Evolutionary conservation across 352 stramenopile species (phyloP).

Genomic region (Peronospora belbahrii): DNA sequence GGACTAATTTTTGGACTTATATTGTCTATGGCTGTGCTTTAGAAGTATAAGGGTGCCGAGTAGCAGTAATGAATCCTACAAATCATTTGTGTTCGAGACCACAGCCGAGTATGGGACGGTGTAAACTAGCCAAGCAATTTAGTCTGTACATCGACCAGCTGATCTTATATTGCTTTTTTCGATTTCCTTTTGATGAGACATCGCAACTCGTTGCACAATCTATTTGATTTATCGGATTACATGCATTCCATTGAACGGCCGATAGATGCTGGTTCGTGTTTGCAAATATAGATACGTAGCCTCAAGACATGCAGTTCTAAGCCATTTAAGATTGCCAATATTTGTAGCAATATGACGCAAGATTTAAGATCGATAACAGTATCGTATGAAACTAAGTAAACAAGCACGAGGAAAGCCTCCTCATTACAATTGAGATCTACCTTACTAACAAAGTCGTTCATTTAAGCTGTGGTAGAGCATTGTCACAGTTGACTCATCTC

Average conservation of each 20-base stretch:
- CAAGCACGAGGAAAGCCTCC: too few relatives aligned
- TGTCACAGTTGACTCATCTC: too few relatives aligned
- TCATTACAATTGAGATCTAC: too few relatives aligned
- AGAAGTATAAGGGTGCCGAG: conserved; percentile 10
- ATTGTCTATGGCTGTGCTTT: conserved; percentile 1
- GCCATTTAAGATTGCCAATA: too few relatives aligned
- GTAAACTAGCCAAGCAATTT: conserved; percentile 18
- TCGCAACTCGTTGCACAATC: neutral
- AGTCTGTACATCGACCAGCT: conserved; percentile 19
- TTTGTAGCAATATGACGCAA: too few relatives aligned
- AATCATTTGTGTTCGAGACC: conserved; percentile 41
- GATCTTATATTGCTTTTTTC: conserved; percentile 1
- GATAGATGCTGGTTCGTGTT: neutral
- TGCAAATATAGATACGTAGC: too few relatives aligned
- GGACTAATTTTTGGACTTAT: neutral
- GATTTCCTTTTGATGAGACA: neutral
- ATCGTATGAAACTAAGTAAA: too few relatives aligned
- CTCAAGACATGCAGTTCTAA: too few relatives aligned
- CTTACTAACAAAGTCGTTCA: too few relatives aligned
- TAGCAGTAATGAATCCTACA: conserved; percentile 37
- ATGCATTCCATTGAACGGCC: neutral
- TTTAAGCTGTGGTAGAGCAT: too few relatives aligned
- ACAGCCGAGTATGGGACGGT: conserved; percentile 47
- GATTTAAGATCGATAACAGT: too few relatives aligned
- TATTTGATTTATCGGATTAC: neutral